These are phyloP conservation scores for Plectosphaerella plurivora DNA, from an alignment of 2,329 filamentous ascomycete species.

Conservation along the genomic window DNA sequence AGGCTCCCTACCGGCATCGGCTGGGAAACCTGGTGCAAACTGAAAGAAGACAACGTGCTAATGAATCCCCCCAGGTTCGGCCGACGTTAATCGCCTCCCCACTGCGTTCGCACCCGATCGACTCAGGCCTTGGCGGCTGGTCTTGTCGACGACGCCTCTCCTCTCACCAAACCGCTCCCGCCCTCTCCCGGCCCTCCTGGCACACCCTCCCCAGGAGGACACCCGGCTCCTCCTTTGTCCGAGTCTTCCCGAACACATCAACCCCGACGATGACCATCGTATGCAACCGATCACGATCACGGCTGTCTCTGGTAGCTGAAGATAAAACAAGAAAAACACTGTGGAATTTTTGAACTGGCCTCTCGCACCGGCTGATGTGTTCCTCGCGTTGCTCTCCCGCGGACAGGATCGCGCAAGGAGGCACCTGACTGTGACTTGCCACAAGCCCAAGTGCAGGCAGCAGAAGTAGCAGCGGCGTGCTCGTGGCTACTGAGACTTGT, in stretches of 20 bases:
- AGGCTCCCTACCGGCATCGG: slow-evolving; percentile 61
- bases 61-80: slow-evolving; percentile 87
- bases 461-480: too few species aligned
- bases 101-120: slow-evolving; percentile 3
- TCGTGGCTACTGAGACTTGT: too few species aligned
- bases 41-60: slow-evolving; percentile 58
- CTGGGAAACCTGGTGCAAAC: slow-evolving; percentile 62
- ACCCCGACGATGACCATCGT: slow-evolving; percentile 10
- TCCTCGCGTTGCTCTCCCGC: slow-evolving; percentile 4
- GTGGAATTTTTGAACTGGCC: slow-evolving; percentile 14
- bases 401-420: slow-evolving; percentile 6
- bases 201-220: not conserved
- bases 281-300: slow-evolving; percentile 15
- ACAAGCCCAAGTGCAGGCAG: not conserved
- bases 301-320: slow-evolving; percentile 16
- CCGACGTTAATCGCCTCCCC: slow-evolving; percentile 66
- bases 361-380: slow-evolving; percentile 9
- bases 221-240: slow-evolving; percentile 9
- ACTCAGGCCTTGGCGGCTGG: not conserved
- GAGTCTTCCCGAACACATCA: slow-evolving; percentile 10
- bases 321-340: slow-evolving; percentile 16
- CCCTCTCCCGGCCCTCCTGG: slow-evolving; percentile 7
- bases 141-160: slow-evolving; percentile 1
- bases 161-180: not conserved
- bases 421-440: slow-evolving; percentile 5